These are phyloP conservation scores for Heterobasidion annosum DNA, from an alignment of 1,284 basidiomycete genomes.

Conservation along the genomic window DNA sequence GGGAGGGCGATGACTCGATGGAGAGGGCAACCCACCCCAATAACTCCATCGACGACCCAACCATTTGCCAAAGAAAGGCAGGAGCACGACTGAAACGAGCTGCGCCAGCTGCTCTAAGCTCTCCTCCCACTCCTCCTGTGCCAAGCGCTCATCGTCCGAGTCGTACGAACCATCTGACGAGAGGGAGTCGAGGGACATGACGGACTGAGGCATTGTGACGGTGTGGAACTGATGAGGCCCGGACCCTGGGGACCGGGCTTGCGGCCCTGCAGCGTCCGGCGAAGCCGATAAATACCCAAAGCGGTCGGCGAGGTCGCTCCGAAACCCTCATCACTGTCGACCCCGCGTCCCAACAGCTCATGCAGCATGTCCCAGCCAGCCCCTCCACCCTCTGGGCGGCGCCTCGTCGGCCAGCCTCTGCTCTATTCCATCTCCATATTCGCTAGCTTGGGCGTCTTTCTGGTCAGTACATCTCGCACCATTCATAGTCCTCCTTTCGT, in stretches of 20 bases:
- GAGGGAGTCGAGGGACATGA: constrained; percentile 32
- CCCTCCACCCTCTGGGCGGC: constrained; percentile 25
- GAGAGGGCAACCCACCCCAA: constrained; percentile 52
- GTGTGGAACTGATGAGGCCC: not conserved
- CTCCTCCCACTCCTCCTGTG: constrained; percentile 91
- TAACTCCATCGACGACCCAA: constrained; percentile 79
- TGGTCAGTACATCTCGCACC: constrained; percentile 39
- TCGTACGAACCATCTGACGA: constrained; percentile 46
- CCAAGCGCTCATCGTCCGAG: constrained; percentile 65
- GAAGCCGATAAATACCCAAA: not conserved
- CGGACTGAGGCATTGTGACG: constrained; percentile 31
- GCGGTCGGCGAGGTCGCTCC: not conserved
- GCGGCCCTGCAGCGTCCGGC: too few relatives aligned
- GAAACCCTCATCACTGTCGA: not conserved
- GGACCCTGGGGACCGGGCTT: too few relatives aligned
- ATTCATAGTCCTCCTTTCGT: constrained; percentile 4
- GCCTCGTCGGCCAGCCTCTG: constrained; percentile 73
- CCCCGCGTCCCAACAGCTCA: constrained; percentile 5
- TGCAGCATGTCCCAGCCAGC: constrained; percentile 20
- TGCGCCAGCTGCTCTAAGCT: constrained; percentile 77
- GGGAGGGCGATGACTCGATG: constrained; percentile 1
- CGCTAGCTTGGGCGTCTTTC: constrained; percentile 82
- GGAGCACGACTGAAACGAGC: constrained; percentile 69
- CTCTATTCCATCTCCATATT: constrained; percentile 81
- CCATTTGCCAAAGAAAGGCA: constrained; percentile 87